Evolutionary conservation across 495 filamentous ascomycete genomes (phyloP).

Genomic region (Penicillium tannophilum): DNA sequence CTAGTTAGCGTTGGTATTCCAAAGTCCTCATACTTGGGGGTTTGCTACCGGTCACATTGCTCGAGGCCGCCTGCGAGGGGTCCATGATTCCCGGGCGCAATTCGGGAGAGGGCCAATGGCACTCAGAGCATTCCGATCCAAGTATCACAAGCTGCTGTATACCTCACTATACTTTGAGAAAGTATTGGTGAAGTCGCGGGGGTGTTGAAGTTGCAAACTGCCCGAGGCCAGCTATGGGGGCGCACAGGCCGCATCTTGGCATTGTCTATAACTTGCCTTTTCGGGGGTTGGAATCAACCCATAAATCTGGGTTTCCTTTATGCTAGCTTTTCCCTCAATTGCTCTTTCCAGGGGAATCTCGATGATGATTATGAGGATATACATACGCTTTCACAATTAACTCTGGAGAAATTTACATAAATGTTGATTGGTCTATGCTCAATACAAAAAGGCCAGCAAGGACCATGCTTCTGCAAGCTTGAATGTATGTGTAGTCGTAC

Average conservation of each 20-base stretch:
- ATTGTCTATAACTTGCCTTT: conserved; percentile 6
- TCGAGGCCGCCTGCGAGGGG: conserved; percentile 49
- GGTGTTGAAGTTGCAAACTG: conserved; percentile 9
- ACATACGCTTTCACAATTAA: background rate
- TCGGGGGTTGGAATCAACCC: background rate
- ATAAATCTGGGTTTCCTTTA: background rate
- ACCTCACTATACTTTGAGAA: conserved; percentile 4
- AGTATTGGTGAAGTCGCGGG: conserved; percentile 12
- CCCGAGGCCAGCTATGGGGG: conserved; percentile 12
- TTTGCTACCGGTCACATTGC: conserved; percentile 52
- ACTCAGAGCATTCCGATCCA: conserved; percentile 36
- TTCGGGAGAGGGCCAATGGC: conserved; percentile 32
- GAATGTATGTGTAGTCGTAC: conserved; percentile 35
- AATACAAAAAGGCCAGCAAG: conserved; percentile 3
- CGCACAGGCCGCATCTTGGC: conserved; percentile 26
- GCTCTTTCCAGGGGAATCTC: no score
- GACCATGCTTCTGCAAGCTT: conserved; percentile 18
- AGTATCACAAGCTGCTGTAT: conserved; percentile 10
- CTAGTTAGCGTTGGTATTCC: conserved; percentile 5
- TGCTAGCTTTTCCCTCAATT: no score
- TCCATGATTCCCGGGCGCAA: conserved; percentile 46
- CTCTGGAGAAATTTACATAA: background rate
- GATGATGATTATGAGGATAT: background rate
- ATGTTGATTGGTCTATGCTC: conserved; percentile 12
- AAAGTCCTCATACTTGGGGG: conserved; percentile 1